Conservation (phyloP, 148 eudicot genomes). For the Vaccinium corymbosum region DNA sequence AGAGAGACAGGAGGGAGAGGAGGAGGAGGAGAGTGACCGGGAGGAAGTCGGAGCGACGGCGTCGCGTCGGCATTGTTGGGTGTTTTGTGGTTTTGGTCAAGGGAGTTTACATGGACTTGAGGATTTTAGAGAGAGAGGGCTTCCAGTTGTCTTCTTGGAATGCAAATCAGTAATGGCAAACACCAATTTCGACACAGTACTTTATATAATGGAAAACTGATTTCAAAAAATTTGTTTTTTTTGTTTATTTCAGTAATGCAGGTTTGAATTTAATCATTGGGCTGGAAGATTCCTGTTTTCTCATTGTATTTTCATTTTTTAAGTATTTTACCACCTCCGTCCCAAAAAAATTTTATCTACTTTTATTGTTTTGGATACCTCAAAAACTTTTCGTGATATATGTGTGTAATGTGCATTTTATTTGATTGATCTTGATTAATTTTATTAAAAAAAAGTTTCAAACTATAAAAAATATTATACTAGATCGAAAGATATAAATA, state of each 20-base stretch:
- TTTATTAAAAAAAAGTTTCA: too few relatives aligned
- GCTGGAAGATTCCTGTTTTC: constrained; percentile 1
- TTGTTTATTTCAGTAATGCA: neutral
- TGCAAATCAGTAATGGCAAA: too few relatives aligned
- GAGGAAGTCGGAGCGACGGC: constrained; percentile 8
- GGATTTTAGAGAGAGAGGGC: neutral
- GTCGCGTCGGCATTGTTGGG: neutral
- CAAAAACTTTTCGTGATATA: too few relatives aligned
- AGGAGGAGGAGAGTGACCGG: constrained; percentile 10
- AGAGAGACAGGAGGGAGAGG: constrained; percentile 14
- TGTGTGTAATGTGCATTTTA: too few relatives aligned
- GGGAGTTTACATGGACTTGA: neutral
- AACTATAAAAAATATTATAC: too few relatives aligned
- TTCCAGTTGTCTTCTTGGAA: too few relatives aligned
- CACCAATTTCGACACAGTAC: neutral
- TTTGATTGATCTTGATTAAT: too few relatives aligned
- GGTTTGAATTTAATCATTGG: neutral
- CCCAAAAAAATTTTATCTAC: too few relatives aligned
- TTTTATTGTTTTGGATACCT: too few relatives aligned
- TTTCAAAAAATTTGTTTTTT: neutral
- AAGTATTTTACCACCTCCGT: too few relatives aligned
- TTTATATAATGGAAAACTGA: neutral
- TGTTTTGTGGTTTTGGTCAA: neutral
- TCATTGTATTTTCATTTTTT: neutral
- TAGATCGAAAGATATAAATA: too few relatives aligned